These are phyloP conservation scores for Rhodofomes roseus DNA, from an alignment of 1,284 basidiomycete genomes.

Conservation along the genomic window DNA sequence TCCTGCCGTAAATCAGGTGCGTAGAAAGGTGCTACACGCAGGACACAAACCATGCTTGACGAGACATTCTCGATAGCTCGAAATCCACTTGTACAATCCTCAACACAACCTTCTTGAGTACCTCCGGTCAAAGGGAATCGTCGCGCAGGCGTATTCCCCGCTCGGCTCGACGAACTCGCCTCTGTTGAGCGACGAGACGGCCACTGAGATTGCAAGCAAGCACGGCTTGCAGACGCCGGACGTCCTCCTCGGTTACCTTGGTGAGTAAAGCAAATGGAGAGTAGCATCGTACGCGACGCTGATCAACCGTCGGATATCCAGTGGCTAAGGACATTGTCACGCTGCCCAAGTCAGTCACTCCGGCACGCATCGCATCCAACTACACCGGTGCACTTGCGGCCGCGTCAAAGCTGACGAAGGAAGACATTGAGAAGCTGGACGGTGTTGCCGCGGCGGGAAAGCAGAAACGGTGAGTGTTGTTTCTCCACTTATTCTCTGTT, in stretches of 20 bases:
- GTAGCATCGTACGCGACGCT: neutral
- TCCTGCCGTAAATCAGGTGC: slow-evolving; percentile 52
- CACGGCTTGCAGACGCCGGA: slow-evolving; percentile 57
- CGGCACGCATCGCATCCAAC: slow-evolving; percentile 71
- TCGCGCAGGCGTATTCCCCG: slow-evolving; percentile 81
- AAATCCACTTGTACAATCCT: slow-evolving; percentile 76
- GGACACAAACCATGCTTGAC: neutral
- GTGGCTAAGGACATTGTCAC: slow-evolving; percentile 64
- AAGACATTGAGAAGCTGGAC: slow-evolving; percentile 64
- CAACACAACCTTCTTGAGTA: slow-evolving; percentile 70
- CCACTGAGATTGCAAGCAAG: slow-evolving; percentile 61
- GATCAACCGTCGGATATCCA: slow-evolving; percentile 20
- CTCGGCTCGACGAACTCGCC: slow-evolving; percentile 74
- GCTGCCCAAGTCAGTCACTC: slow-evolving; percentile 77
- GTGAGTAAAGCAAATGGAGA: slow-evolving; percentile 32
- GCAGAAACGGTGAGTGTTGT: slow-evolving; percentile 46
- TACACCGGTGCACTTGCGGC: slow-evolving; percentile 49
- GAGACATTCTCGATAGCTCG: slow-evolving; percentile 41
- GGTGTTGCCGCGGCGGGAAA: slow-evolving; percentile 67
- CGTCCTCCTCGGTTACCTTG: slow-evolving; percentile 63
- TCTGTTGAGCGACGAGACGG: slow-evolving; percentile 65
- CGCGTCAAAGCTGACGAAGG: slow-evolving; percentile 46
- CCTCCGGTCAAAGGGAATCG: slow-evolving; percentile 66
- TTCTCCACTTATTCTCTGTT: neutral
- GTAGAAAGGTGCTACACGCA: neutral